Evolutionary conservation across 2,329 filamentous ascomycete species (phyloP).

Genomic region (Scopulariopsis brevicaulis): DNA sequence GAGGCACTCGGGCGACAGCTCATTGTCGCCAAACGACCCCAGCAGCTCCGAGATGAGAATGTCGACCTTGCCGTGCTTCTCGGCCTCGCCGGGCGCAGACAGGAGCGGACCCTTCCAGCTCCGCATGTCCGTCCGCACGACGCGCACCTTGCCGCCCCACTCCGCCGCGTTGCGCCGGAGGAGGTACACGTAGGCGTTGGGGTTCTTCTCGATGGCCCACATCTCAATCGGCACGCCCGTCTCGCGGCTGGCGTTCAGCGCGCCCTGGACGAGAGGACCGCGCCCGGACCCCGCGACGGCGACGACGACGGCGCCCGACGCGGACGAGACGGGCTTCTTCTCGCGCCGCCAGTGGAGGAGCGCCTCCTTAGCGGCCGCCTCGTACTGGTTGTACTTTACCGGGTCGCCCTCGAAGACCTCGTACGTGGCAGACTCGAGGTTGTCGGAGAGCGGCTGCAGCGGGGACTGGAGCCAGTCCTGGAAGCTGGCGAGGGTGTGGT

Average conservation of each 20-base stretch:
- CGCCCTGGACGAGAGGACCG: conserved; percentile 82
- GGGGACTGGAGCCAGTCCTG: conserved; percentile 96
- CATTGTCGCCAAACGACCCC: conserved; percentile 93
- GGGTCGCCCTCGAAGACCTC: conserved; percentile 98
- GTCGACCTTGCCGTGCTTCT: conserved; percentile 60
- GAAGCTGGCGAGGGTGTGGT: conserved; percentile 42
- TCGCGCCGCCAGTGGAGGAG: conserved; percentile 67
- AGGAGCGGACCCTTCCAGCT: conserved; percentile 76
- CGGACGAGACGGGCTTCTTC: conserved; percentile 62
- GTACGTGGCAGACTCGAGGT: conserved; percentile 93
- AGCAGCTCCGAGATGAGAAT: conserved; percentile 91
- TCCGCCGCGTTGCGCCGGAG: conserved; percentile 71
- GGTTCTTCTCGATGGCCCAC: conserved; percentile 96
- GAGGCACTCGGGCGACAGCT: conserved; percentile 90
- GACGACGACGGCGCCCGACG: conserved; percentile 63
- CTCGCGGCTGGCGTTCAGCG: conserved; percentile 65
- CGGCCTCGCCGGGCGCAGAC: conserved; percentile 26
- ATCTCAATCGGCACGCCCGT: conserved; percentile 72
- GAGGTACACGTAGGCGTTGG: conserved; percentile 89
- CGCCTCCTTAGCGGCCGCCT: conserved; percentile 70
- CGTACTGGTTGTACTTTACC: conserved; percentile 95
- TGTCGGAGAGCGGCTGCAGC: conserved; percentile 88
- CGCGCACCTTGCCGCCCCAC: conserved; percentile 73
- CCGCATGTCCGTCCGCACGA: conserved; percentile 96
- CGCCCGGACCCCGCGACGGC: conserved; percentile 90